These are phyloP conservation scores for Raffaelea deltoideospora DNA, from an alignment of 2,329 filamentous ascomycete genomes.

Conservation along the genomic window DNA sequence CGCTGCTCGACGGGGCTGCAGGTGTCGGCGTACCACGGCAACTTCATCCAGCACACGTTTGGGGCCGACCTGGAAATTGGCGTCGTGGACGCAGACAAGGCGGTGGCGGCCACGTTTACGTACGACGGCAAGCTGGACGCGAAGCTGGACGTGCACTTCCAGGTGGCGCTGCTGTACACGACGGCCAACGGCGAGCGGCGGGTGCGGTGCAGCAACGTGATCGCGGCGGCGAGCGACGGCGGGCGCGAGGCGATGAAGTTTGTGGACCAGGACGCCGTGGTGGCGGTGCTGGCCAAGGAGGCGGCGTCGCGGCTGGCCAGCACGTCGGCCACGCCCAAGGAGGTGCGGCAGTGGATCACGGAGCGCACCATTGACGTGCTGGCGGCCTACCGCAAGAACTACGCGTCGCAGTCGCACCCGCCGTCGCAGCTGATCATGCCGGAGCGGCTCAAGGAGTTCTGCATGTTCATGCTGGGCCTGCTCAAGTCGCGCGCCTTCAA, in stretches of 20 bases:
- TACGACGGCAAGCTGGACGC: slow-evolving; percentile 97
- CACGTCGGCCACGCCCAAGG: slow-evolving; percentile 60
- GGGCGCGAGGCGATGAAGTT: slow-evolving; percentile 79
- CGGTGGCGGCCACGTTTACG: slow-evolving; percentile 76
- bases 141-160: slow-evolving; percentile 94
- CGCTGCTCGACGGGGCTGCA: slow-evolving; percentile 94
- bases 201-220: slow-evolving; percentile 84
- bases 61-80: slow-evolving; percentile 91
- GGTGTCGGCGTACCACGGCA: slow-evolving; percentile 85
- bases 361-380: slow-evolving; percentile 91
- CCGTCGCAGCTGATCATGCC: slow-evolving; percentile 89
- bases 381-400: slow-evolving; percentile 83
- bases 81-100: slow-evolving; percentile 83
- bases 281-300: slow-evolving; percentile 82
- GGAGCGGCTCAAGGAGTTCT: slow-evolving; percentile 88
- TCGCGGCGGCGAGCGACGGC: slow-evolving; percentile 79
- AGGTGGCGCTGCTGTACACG: slow-evolving; percentile 87
- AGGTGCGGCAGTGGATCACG: slow-evolving; percentile 66
- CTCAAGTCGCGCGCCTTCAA: slow-evolving; percentile 90
- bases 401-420: slow-evolving; percentile 66
- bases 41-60: slow-evolving; percentile 91
- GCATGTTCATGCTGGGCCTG: slow-evolving; percentile 87
- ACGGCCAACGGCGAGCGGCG: slow-evolving; percentile 77
- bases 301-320: slow-evolving; percentile 69
- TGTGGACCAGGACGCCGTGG: slow-evolving; percentile 88